phyloP scores from a whole-genome alignment of 352 stramenopile species.

The Phytophthora sp. region DNA sequence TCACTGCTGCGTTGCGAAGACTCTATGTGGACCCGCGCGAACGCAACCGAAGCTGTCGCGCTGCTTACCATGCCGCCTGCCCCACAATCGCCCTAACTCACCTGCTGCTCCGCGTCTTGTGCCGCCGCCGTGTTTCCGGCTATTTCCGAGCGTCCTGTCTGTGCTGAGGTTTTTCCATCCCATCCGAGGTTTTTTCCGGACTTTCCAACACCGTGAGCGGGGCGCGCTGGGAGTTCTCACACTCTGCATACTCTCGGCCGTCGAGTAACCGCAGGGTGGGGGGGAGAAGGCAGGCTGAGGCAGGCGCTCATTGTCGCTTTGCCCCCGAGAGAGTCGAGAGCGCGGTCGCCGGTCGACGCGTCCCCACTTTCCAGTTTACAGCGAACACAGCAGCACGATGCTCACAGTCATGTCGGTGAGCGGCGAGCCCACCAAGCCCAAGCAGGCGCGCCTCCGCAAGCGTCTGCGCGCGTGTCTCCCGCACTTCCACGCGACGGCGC shows the following conservation, averaged over 20 bases:
- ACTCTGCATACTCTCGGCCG: not conserved
- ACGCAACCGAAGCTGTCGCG: too few species aligned
- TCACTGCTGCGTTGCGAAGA: too few species aligned
- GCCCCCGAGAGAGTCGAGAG: not conserved
- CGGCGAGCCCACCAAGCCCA: not conserved
- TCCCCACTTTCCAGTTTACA: conserved; percentile 14
- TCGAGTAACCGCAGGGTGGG: conserved; percentile 18
- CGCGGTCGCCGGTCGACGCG: not conserved
- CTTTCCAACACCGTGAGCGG: conserved; percentile 35
- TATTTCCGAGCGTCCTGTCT: not conserved
- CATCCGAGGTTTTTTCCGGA: not conserved
- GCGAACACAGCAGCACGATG: conserved; percentile 16
- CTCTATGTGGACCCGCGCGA: too few species aligned
- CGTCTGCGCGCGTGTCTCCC: conserved; percentile 34
- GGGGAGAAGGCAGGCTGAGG: conserved; percentile 15
- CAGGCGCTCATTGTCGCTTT: conserved; percentile 33
- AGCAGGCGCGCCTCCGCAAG: conserved; percentile 32
- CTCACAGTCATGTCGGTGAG: conserved; percentile 30
- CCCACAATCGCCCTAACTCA: too few species aligned
- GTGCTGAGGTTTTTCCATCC: not conserved
- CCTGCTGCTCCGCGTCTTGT: too few species aligned
- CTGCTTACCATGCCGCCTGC: too few species aligned
- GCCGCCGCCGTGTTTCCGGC: too few species aligned
- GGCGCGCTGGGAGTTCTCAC: conserved; percentile 17
- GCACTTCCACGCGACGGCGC: conserved; percentile 23